Evolutionary conservation across 192 early-diverging fungal species (phyloP), one percentile per base, ranked within the genome.

Genomic region (Podila clonocystis): DNA sequence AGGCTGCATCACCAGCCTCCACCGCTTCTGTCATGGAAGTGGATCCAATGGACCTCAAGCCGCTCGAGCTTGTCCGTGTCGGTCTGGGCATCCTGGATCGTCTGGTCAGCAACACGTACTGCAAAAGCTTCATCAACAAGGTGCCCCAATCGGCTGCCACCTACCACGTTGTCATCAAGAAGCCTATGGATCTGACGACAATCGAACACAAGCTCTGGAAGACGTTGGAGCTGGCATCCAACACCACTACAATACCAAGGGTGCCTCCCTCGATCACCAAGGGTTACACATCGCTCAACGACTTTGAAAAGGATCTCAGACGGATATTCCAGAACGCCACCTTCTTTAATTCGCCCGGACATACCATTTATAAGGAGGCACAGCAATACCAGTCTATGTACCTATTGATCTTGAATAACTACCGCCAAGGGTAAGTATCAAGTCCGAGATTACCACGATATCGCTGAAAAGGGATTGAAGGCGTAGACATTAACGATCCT

Each of bases 181-280:
- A 84, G 17, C 82, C 87, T 12, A 90, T 88, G 86, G 89, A 90
- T 62, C 36, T 90, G 45, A 79, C 65, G 9, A 87, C 87, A 0
- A 83, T 86, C 24, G 89, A 90, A 45, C 68, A 75, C 11, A 90
- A 84, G 65, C 71, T 90, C 4, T 90, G 87, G 86, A 79, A 77
- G 45, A 69, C 70, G 12, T 24, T 73, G 8, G 66, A 65, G 7
- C 45, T 69, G 31, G 58, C 61, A 45, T 45, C 41, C 41, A 45
- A 15, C 41, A 15, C 41, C 13, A 61, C 50, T 6, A 36, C 52
- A 13, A 38, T 36, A 12, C 68, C 65, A 30, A 38, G 26, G 3
- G 28, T 78, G 26, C 36, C 58, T 5, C 38, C 17, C 17, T 50
- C 38, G 1, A 55, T 59, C 20, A 31, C 59, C 7, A 80, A 83